Percentiles rank a stretch among this genome's conserved stretches.
Evolutionary conservation across 257 asterid species (phyloP).

Genomic region (Craterostigma plantagineum): DNA sequence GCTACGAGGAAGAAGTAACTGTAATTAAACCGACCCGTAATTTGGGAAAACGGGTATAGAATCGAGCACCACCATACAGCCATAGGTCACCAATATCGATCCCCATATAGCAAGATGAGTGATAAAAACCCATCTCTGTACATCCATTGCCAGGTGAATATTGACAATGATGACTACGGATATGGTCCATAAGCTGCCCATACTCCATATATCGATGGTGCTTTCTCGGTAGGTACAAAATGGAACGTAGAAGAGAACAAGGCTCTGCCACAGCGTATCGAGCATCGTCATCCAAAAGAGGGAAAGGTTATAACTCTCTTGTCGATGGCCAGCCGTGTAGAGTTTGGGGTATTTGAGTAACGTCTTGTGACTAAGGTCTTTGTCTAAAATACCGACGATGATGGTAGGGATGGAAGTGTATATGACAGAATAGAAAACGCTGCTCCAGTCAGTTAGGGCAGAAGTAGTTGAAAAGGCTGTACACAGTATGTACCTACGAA

Average conservation of each 20-base stretch:
- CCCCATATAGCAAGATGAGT: conserved; percentile 92
- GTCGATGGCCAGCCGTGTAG: conserved; percentile 80
- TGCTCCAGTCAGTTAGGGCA: conserved; percentile 94
- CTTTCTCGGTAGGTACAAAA: conserved; percentile 50
- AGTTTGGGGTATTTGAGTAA: conserved; percentile 82
- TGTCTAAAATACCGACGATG: conserved; percentile 87
- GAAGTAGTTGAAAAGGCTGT: conserved; percentile 91
- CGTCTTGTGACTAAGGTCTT: conserved; percentile 76
- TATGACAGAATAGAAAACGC: conserved; percentile 79
- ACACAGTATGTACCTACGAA: conserved; percentile 58
- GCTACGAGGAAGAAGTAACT: not conserved
- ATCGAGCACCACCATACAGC: conserved; percentile 57
- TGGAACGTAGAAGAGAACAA: conserved; percentile 81
- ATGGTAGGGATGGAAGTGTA: conserved; percentile 91
- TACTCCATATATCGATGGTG: conserved; percentile 88
- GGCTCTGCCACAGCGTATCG: conserved; percentile 97
- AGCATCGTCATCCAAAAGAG: conserved; percentile 93
- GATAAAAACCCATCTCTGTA: conserved; percentile 64
- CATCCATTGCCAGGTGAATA: conserved; percentile 90
- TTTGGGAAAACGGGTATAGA: conserved; percentile 60
- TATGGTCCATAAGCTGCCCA: conserved; percentile 97
- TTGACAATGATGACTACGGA: conserved; percentile 82
- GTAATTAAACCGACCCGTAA: conserved; percentile 53
- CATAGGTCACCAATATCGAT: conserved; percentile 39
- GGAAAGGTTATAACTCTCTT: conserved; percentile 78